Conservation (phyloP, 2,329 filamentous ascomycete species). For the Arthrobotrys conoides region DNA sequence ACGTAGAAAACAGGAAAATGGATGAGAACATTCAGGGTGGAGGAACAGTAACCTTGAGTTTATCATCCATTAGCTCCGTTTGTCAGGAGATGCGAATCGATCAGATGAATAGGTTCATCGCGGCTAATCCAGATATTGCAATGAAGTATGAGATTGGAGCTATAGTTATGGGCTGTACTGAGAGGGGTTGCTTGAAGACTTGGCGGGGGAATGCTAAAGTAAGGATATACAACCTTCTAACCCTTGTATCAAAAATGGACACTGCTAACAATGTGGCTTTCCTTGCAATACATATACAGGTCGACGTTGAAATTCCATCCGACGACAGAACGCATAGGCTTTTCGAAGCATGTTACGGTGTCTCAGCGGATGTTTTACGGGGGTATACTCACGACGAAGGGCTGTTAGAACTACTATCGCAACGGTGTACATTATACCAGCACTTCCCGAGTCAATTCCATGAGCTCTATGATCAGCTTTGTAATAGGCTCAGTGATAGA, state of each 20-base stretch:
- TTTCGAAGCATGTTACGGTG: conserved; percentile 2
- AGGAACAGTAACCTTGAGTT: not conserved
- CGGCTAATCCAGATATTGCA: not conserved
- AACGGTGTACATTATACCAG: not conserved
- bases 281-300: not conserved
- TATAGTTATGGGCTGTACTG: not conserved
- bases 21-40: not conserved
- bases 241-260: not conserved
- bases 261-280: not conserved
- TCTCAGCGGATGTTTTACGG: not conserved
- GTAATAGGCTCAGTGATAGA: not conserved
- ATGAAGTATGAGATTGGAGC: not conserved
- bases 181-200: not conserved
- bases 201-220: conserved; percentile 3
- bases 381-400: not conserved
- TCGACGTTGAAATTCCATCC: conserved; percentile 1
- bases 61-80: not conserved
- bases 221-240: not conserved
- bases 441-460: not conserved
- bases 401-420: not conserved
- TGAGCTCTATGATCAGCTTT: not conserved
- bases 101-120: conserved; percentile 1
- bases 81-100: not conserved
- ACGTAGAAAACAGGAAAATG: not conserved
- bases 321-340: not conserved